Conservation (phyloP, 2,329 filamentous ascomycete genomes). For the Neonectria ditissima region DNA sequence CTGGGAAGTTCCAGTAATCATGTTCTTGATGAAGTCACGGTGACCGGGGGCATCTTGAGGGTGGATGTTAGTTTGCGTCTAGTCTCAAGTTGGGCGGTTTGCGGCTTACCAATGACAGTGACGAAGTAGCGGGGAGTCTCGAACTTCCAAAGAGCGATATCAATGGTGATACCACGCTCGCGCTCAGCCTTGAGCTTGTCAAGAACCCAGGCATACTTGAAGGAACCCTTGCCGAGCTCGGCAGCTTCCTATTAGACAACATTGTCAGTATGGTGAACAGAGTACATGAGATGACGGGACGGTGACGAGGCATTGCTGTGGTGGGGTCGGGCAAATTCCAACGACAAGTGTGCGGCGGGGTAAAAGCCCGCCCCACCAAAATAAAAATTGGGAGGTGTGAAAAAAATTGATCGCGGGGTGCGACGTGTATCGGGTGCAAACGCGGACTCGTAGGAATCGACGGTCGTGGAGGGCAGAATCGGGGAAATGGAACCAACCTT, state of each 20-base stretch:
- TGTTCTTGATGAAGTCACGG: constrained; percentile 99
- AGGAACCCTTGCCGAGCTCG: constrained; percentile 99
- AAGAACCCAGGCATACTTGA: constrained; percentile 99
- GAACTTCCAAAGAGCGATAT: constrained; percentile 99
- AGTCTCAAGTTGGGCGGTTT: background rate
- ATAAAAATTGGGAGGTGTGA: constrained; percentile 26
- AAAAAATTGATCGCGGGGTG: constrained; percentile 33
- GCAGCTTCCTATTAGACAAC: constrained; percentile 82
- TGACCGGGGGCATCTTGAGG: constrained; percentile 92
- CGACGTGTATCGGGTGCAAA: constrained; percentile 23
- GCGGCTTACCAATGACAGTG: constrained; percentile 88
- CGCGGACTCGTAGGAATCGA: constrained; percentile 32
- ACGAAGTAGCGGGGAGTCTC: constrained; percentile 98
- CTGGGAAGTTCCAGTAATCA: constrained; percentile 99
- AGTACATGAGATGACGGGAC: constrained; percentile 24
- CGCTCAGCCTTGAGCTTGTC: constrained; percentile 99
- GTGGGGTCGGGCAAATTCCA: constrained; percentile 21
- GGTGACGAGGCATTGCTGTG: constrained; percentile 24
- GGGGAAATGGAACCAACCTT: constrained; percentile 75
- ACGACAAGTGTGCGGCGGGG: constrained; percentile 36
- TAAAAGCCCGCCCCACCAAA: constrained; percentile 33
- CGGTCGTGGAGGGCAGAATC: constrained; percentile 28
- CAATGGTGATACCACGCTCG: constrained; percentile 99
- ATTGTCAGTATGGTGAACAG: constrained; percentile 32
- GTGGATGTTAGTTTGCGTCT: constrained; percentile 19